Base-by-base conservation (phyloP, 2,329 filamentous ascomycete genomes). In the Sporothrix euskadiensis region DNA sequence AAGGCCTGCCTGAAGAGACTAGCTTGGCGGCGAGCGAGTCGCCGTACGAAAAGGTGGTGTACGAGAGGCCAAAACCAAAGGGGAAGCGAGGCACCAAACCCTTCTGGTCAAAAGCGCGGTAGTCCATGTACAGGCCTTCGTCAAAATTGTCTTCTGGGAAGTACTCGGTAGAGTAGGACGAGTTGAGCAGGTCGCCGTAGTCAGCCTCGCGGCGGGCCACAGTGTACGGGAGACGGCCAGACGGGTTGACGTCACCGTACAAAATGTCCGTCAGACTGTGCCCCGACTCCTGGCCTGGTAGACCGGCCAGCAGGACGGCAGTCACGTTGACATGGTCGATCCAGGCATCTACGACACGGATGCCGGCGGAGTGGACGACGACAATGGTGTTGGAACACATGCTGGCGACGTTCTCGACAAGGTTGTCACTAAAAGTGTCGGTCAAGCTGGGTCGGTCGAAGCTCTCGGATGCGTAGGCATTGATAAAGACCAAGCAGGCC, bases 101-200 rank as follows among this genome's bases (percentile, higher is more conserved):
- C n/a, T 80, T 80, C 76, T 85, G 84, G 81, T 94, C 92, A 69
- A 94, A 91, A 71, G 88, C 85, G 39, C 90, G 86, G 82, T 92
- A 92, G 81, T 94, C 92, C 78, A 94, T 92, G 81, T 93, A 92
- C 65, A 91, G 85, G 16, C 92, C 92, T 81, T 94, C 92, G 4
- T 84, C 84, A 78, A 93, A 95, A 77, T 92, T 86, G 68, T 88
- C 83, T 77, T 94, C 91, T 3, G 91, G 91, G 54, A 75, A 77
- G 71, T 74, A 77, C 6, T 63, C 69, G 44, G 69, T 69, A 6
- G 75, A 56, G 41, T 68, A 61, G n/a, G 69, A 39, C 26, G 74
- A 41, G 52, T 73, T 73, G 69, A 26, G 81, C 82, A 77, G 71
- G 9, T 26, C 22, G 44, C 73, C 75, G 73, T 85, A 85, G 76